Conservation (phyloP, 2,329 filamentous ascomycete species). For the Hawksworthiomyces lignivorus region DNA sequence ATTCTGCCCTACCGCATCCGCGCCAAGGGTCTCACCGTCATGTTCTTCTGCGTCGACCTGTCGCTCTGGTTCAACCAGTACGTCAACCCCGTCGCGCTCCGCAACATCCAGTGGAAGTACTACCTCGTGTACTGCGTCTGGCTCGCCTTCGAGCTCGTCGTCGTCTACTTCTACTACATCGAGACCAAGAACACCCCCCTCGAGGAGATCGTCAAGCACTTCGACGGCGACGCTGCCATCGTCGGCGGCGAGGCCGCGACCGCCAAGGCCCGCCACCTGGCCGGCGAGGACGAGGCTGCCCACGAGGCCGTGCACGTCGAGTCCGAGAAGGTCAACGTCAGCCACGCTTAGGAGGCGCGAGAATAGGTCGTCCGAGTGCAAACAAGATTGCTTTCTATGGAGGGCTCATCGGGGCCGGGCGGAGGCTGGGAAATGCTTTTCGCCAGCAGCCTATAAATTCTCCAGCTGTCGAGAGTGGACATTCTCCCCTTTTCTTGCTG, state of each 20-base stretch:
- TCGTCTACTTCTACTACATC: slow-evolving; percentile 76
- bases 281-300: slow-evolving; percentile 9
- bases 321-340: too few species aligned
- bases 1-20: slow-evolving; percentile 22
- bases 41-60: slow-evolving; percentile 35
- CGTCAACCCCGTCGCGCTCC: slow-evolving; percentile 35
- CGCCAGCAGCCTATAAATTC: too few species aligned
- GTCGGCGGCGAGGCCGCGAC: slow-evolving; percentile 12
- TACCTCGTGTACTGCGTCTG: slow-evolving; percentile 37
- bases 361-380: too few species aligned
- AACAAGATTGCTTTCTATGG: too few species aligned
- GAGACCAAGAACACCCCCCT: slow-evolving; percentile 54
- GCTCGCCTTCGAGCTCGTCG: slow-evolving; percentile 31
- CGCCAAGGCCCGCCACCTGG: slow-evolving; percentile 12
- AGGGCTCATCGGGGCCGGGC: too few species aligned
- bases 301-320: not conserved
- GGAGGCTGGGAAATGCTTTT: too few species aligned
- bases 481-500: too few species aligned
- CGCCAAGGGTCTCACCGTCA: slow-evolving; percentile 33
- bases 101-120: slow-evolving; percentile 33
- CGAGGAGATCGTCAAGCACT: slow-evolving; percentile 14
- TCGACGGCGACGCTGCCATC: slow-evolving; percentile 12
- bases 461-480: too few species aligned
- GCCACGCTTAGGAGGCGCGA: too few species aligned
- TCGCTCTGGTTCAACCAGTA: slow-evolving; percentile 28